Conservation (phyloP, 2,329 filamentous ascomycete genomes). For the Pyrenophora seminiperda region DNA sequence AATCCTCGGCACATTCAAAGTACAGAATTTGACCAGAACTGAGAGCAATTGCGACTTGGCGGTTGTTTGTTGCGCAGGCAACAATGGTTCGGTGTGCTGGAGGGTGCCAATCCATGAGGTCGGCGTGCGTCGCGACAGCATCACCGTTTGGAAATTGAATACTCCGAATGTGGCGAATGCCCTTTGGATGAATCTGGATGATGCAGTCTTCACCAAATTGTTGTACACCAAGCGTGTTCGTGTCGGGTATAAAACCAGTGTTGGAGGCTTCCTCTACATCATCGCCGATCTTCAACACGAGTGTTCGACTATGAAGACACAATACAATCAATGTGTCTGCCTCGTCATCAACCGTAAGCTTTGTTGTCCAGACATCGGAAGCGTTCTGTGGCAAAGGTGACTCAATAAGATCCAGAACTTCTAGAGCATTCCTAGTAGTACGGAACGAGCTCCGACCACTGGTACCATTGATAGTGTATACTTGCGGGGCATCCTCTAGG, state of each 20-base stretch:
- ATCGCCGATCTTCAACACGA: slow-evolving; percentile 93
- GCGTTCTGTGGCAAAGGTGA: slow-evolving; percentile 89
- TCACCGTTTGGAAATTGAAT: slow-evolving; percentile 48
- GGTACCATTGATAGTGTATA: slow-evolving; percentile 89
- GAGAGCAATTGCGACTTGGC: slow-evolving; percentile 89
- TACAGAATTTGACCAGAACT: slow-evolving; percentile 97
- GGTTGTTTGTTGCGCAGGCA: slow-evolving; percentile 88
- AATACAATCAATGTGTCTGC: slow-evolving; percentile 96
- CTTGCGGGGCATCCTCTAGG: slow-evolving; percentile 92
- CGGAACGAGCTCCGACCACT: slow-evolving; percentile 89
- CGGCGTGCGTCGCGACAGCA: slow-evolving; percentile 51
- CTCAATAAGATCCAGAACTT: slow-evolving; percentile 94
- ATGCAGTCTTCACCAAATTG: slow-evolving; percentile 92
- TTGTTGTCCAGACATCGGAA: slow-evolving; percentile 93
- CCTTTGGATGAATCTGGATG: slow-evolving; percentile 94
- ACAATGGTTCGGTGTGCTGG: slow-evolving; percentile 95
- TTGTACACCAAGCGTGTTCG: slow-evolving; percentile 88
- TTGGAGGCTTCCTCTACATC: slow-evolving; percentile 95
- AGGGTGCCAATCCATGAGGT: slow-evolving; percentile 89
- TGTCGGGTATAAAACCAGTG: slow-evolving; percentile 86
- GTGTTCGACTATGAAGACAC: slow-evolving; percentile 85
- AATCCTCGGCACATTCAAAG: slow-evolving; percentile 95
- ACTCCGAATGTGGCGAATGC: slow-evolving; percentile 85
- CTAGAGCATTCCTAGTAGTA: slow-evolving; percentile 87
- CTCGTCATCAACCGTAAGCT: slow-evolving; percentile 77